Percentiles rank a stretch among this genome's conserved stretches.
Evolutionary conservation across 179 eudicot genomes (phyloP).

Genomic region (Beta corolliflora): DNA sequence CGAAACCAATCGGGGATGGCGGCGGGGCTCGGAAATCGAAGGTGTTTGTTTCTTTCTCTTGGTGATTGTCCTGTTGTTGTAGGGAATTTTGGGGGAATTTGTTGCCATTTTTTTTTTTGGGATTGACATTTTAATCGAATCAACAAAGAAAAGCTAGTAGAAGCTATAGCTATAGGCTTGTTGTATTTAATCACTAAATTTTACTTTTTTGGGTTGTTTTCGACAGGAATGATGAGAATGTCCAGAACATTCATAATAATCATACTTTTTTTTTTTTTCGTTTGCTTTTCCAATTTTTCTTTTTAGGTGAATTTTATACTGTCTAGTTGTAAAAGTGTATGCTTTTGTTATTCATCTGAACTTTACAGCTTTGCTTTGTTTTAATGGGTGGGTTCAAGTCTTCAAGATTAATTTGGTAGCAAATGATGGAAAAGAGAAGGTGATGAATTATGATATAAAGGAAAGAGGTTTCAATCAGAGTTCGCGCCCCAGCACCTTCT

Average conservation of each 20-base stretch:
- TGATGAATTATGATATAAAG: background rate
- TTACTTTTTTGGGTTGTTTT: too few relatives aligned
- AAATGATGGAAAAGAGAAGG: background rate
- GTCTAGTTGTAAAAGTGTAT: background rate
- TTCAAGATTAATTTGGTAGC: constrained; percentile 1
- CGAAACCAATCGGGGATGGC: constrained; percentile 77
- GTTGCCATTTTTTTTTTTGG: constrained; percentile 6
- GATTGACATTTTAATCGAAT: background rate
- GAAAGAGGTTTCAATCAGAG: background rate
- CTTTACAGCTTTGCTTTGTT: constrained; percentile 31
- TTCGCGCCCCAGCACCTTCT: background rate
- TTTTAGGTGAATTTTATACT: background rate
- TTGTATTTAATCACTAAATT: background rate
- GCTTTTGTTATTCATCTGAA: constrained; percentile 14
- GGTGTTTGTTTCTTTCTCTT: constrained; percentile 23
- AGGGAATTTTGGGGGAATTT: constrained; percentile 17
- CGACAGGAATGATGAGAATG: constrained; percentile 30
- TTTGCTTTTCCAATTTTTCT: background rate
- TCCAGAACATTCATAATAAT: constrained; percentile 14
- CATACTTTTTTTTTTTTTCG: background rate
- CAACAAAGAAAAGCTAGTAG: background rate
- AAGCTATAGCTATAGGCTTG: too few relatives aligned
- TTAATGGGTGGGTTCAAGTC: constrained; percentile 22
- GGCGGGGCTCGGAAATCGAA: constrained; percentile 83
- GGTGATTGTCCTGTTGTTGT: too few relatives aligned